Conservation (phyloP, 306 rosid species). For the Vigna radiata region DNA sequence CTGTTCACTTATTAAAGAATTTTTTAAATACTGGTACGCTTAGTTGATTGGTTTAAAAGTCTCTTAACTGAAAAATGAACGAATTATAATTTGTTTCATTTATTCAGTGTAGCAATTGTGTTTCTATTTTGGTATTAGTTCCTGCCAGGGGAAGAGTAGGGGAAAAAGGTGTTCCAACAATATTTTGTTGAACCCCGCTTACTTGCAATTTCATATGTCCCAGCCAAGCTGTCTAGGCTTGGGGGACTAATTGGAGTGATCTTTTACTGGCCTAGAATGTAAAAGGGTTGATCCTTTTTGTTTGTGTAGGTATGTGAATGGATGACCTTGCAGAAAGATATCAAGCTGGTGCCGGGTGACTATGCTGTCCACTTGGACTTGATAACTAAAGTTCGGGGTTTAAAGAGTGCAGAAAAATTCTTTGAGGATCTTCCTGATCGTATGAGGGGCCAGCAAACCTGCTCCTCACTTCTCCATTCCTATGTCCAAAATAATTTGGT, state of each 20-base stretch:
- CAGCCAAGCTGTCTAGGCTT: neutral
- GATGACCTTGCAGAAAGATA: conserved; percentile 79
- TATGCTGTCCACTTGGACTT: conserved; percentile 93
- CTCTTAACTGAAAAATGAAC: neutral
- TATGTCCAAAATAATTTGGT: conserved; percentile 70
- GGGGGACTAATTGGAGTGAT: conserved; percentile 6
- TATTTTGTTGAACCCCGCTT: neutral
- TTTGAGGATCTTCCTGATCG: conserved; percentile 84
- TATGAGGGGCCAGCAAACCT: conserved; percentile 57
- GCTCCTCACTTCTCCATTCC: conserved; percentile 79
- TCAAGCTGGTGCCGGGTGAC: conserved; percentile 75
- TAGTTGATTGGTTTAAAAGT: neutral
- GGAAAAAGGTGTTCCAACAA: neutral
- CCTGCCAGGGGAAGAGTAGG: neutral
- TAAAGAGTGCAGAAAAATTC: conserved; percentile 85
- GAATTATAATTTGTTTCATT: neutral
- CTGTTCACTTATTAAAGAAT: neutral
- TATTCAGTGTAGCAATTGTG: neutral
- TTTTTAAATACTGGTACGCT: neutral
- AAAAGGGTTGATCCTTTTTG: conserved; percentile 25
- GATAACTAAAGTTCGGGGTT: conserved; percentile 86
- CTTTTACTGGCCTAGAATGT: conserved; percentile 19
- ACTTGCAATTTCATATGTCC: neutral
- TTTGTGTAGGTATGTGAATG: conserved; percentile 81
- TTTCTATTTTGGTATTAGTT: neutral